Percentiles rank a stretch among this genome's conserved stretches.
phyloP scores from a whole-genome alignment of 805 yeast genomes.

The Metschnikowia lachancei region DNA sequence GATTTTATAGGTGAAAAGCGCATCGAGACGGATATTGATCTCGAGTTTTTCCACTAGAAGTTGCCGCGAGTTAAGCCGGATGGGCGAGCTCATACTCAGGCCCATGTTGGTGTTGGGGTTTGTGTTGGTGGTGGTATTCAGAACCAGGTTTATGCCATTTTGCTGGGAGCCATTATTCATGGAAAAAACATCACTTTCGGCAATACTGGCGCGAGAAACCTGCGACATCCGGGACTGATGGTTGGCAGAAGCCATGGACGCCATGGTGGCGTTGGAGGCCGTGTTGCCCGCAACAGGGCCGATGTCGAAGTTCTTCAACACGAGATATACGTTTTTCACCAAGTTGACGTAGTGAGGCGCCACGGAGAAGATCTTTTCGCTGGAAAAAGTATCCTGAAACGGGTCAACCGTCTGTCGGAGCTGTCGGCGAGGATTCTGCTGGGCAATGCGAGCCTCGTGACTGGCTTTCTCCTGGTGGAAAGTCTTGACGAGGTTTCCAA shows the following conservation, averaged over 20 bases:
- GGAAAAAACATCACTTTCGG: neutral
- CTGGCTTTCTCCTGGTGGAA: constrained; percentile 35
- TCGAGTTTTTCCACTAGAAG: constrained; percentile 44
- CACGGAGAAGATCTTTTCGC: constrained; percentile 7
- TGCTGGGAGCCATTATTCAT: constrained; percentile 3
- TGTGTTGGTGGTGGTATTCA: too few species aligned
- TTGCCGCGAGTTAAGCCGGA: constrained; percentile 39
- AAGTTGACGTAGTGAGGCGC: constrained; percentile 32
- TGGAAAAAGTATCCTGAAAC: constrained; percentile 12
- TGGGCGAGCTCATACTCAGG: constrained; percentile 32
- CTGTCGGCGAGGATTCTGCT: constrained; percentile 9
- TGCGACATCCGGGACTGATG: neutral
- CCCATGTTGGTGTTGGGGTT: constrained; percentile 2
- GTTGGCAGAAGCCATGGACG: neutral
- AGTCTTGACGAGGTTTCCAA: constrained; percentile 40
- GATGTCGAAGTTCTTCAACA: constrained; percentile 42
- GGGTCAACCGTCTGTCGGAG: constrained; percentile 14
- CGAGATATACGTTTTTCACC: constrained; percentile 29
- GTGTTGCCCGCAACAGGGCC: constrained; percentile 21
- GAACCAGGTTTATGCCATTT: too few species aligned
- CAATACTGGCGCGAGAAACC: neutral
- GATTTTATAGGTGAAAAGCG: constrained; percentile 37
- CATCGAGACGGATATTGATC: constrained; percentile 41
- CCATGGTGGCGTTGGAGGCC: neutral
- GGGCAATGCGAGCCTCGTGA: constrained; percentile 24